phyloP scores from a whole-genome alignment of 495 filamentous ascomycete genomes.

The Aspergillus saccharolyticus region DNA sequence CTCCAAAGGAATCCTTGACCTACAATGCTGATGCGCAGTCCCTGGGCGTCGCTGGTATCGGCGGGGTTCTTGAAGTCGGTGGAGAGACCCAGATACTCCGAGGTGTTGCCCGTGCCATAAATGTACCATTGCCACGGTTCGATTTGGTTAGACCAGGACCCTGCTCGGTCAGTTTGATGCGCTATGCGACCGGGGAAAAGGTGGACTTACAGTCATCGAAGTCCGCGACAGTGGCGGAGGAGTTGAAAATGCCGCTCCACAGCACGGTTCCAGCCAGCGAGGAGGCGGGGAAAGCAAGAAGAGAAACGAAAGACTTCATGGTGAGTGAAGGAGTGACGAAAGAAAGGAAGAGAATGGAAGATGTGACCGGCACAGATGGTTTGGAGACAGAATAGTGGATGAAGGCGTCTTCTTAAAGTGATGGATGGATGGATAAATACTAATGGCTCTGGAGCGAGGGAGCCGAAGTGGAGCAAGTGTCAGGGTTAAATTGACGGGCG shows the following conservation, averaged over 20 bases:
- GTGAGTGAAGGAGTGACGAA: background rate
- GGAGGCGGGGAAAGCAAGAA: constrained; percentile 14
- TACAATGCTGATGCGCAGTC: constrained; percentile 65
- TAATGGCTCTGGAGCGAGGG: background rate
- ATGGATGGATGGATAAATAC: too few relatives aligned
- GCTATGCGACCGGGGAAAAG: background rate
- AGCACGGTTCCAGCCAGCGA: constrained; percentile 22
- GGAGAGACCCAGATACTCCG: constrained; percentile 54
- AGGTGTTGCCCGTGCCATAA: constrained; percentile 51
- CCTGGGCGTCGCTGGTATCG: constrained; percentile 55
- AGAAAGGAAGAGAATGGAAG: background rate
- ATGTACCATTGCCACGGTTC: constrained; percentile 73
- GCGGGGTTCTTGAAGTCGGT: constrained; percentile 62
- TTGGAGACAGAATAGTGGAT: background rate
- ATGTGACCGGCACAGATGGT: constrained; percentile 3
- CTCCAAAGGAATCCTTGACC: background rate
- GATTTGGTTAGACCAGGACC: constrained; percentile 63
- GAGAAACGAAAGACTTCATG: constrained; percentile 19
- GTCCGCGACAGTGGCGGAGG: constrained; percentile 15
- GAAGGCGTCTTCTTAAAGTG: background rate
- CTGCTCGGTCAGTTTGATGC: constrained; percentile 20
- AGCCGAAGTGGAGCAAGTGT: background rate
- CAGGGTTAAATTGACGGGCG: background rate
- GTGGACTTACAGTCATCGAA: constrained; percentile 21
- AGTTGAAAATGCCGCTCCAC: constrained; percentile 28